phyloP scores from a whole-genome alignment of 805 yeast species.

The Suhomyces pyralidae region DNA sequence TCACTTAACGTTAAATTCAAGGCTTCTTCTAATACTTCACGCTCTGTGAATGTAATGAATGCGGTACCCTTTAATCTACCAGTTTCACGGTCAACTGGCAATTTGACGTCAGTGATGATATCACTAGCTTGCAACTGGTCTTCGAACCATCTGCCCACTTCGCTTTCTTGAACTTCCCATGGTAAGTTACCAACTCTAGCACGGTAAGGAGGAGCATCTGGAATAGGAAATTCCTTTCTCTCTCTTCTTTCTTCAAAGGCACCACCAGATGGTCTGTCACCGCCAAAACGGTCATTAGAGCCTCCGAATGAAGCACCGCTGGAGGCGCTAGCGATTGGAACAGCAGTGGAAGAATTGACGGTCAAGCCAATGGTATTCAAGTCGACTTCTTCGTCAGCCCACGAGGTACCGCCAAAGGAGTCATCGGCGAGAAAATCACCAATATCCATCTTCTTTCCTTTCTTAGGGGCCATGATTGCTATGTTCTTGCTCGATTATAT shows the following conservation, averaged over 20 bases:
- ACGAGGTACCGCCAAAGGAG: conserved; percentile 66
- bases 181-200: conserved; percentile 89
- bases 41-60: conserved; percentile 48
- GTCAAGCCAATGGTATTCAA: conserved; percentile 60
- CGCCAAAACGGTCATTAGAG: conserved; percentile 26
- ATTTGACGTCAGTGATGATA: conserved; percentile 59
- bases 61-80: conserved; percentile 63
- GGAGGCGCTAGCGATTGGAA: conserved; percentile 12
- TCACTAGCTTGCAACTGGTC: conserved; percentile 49
- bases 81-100: conserved; percentile 65
- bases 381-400: conserved; percentile 86
- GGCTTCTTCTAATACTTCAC: conserved; percentile 50
- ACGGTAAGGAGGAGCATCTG: conserved; percentile 87
- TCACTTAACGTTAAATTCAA: conserved; percentile 43
- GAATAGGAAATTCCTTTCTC: conserved; percentile 77
- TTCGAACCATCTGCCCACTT: conserved; percentile 58
- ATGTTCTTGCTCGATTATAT: neutral
- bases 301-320: conserved; percentile 10
- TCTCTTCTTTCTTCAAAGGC: conserved; percentile 39
- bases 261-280: conserved; percentile 24
- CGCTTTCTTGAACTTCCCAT: conserved; percentile 71
- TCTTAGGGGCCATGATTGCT: conserved; percentile 36
- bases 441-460: conserved; percentile 77
- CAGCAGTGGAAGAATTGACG: conserved; percentile 24
- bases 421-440: conserved; percentile 80